phyloP scores from a whole-genome alignment of 768 basidiomycete genomes.

The Tephrocybe sp. region DNA sequence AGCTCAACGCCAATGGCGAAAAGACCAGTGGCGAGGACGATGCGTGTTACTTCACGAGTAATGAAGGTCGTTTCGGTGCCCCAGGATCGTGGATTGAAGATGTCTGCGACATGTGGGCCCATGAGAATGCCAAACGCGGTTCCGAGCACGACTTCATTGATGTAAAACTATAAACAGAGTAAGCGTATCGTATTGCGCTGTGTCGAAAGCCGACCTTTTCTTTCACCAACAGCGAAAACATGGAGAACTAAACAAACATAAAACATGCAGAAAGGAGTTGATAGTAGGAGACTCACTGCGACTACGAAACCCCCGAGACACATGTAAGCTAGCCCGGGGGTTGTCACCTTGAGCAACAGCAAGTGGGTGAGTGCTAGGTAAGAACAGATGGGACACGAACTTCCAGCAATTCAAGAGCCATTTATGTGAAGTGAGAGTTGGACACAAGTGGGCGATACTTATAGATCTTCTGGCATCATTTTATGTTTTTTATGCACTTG shows the following conservation, averaged over 20 bases:
- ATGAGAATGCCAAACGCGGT: constrained; percentile 66
- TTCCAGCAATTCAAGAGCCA: constrained; percentile 23
- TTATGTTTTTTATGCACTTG: no score
- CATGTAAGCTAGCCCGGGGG: constrained; percentile 60
- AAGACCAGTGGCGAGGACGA: constrained; percentile 83
- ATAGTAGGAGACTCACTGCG: constrained; percentile 4
- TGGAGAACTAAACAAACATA: constrained; percentile 60
- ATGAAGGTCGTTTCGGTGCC: constrained; percentile 39
- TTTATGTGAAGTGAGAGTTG: no score
- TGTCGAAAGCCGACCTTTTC: constrained; percentile 59
- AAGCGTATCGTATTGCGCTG: neutral
- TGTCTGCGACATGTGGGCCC: constrained; percentile 69
- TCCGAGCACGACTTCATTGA: constrained; percentile 93
- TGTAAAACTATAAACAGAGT: constrained; percentile 53
- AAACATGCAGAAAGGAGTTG: neutral
- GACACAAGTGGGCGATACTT: no score
- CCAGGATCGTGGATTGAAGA: constrained; percentile 82
- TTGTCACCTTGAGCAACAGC: constrained; percentile 42
- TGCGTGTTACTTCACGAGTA: constrained; percentile 49
- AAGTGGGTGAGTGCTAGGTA: constrained; percentile 21
- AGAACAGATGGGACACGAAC: constrained; percentile 22
- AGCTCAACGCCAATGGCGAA: constrained; percentile 96
- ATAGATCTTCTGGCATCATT: no score
- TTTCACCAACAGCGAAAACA: constrained; percentile 79
- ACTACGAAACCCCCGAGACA: constrained; percentile 54